Base-by-base conservation (phyloP, 2,329 filamentous ascomycete species). In the Karstenula rhodostoma region DNA sequence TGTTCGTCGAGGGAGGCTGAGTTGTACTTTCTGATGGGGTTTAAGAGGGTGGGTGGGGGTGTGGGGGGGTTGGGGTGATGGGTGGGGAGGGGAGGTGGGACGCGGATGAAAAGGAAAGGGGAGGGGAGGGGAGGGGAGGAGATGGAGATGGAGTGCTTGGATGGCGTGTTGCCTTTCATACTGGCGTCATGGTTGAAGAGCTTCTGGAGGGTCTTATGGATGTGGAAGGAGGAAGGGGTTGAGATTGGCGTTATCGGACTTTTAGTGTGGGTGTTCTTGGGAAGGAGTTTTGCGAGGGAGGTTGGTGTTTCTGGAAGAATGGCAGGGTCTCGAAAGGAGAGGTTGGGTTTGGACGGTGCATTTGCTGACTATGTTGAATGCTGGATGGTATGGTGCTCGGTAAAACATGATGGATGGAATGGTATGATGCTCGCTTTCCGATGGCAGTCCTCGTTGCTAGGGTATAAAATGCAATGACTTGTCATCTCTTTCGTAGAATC, bases 21-120 rank as follows among this genome's bases (percentile, higher is more conserved):
- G 48, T 47, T 73, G 46, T 70, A 65, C 27, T 73, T 73, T 44
- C 49, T 72, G 9, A 63, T 73, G 61, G 71, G 71, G 17, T 72
- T 73, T 37, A 67, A 58, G 58, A 56, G 56, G 10, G 17, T 35
- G 32, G 62, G 55, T 22, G 37, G 65, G 5, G 63, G 58, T 57
- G 49, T 60, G 48, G 54, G 62, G 51, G 63, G 67, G 48, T 49
- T 70, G 56, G 66, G 65, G 12, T 69, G 48, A 61, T n/a, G 23
- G 23, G 27, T 15, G 27, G 27, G 27, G 8, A 29, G 27, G 27
- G 27, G 4, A 8, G 27, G 27, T 29, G 27, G n/a, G n/a, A n/a
- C 8, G 8, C 8, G 27, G 27, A 29, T 29, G 27, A 29, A n/a
- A n/a, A n/a, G n/a, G n/a, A n/a, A n/a, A n/a, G n/a, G n/a, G n/a